These are phyloP conservation scores for Biscogniauxia sp. DNA, from an alignment of 2,329 filamentous ascomycete species.

Conservation along the genomic window DNA sequence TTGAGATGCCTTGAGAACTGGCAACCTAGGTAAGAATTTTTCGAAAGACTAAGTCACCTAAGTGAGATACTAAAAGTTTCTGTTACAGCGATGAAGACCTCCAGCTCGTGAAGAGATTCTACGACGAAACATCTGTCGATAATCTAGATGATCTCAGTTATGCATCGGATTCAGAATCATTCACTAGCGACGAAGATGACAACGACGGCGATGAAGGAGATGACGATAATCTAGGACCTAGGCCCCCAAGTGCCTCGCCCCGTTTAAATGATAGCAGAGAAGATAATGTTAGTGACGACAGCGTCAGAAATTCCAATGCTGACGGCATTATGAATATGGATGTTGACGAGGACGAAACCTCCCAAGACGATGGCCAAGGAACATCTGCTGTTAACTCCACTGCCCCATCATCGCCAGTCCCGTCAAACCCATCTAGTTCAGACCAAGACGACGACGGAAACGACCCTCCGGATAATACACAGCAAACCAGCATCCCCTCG, in stretches of 20 bases:
- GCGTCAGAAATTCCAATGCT: too few relatives aligned
- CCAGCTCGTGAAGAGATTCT: not conserved
- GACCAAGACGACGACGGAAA: not conserved
- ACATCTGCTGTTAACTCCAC: not conserved
- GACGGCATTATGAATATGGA: too few relatives aligned
- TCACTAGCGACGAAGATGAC: too few relatives aligned
- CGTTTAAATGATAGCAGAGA: too few relatives aligned
- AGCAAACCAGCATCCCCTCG: not conserved
- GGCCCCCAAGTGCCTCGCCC: too few relatives aligned
- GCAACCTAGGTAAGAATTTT: not conserved
- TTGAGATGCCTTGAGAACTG: conserved; percentile 6
- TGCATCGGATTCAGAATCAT: too few relatives aligned
- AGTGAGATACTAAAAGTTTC: too few relatives aligned
- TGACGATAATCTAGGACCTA: too few relatives aligned
- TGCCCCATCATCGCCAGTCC: not conserved
- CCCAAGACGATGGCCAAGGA: not conserved
- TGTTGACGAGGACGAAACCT: too few relatives aligned
- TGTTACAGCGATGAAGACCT: not conserved
- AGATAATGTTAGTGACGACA: too few relatives aligned
- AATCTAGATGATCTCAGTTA: not conserved
- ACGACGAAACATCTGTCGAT: not conserved
- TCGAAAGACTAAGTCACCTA: too few relatives aligned
- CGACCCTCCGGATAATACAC: not conserved
- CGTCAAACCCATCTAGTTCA: not conserved
- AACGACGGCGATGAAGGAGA: too few relatives aligned